Base-by-base conservation (phyloP, 192 early-diverging fungal species). In the Linnemannia zychae region DNA sequence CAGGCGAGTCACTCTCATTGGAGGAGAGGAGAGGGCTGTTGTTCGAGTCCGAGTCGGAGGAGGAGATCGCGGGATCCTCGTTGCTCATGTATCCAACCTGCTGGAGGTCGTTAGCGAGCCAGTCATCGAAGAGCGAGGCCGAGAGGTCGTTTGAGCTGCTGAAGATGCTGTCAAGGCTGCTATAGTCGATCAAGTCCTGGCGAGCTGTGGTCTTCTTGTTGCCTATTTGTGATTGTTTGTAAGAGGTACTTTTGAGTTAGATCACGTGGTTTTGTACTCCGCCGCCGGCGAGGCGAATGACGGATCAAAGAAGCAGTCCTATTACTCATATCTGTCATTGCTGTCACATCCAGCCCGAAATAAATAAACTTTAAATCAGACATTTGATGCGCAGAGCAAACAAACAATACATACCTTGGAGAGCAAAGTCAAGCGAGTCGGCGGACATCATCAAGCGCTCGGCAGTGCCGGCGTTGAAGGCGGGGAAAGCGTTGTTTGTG, bases 41-140 rank as follows among this genome's bases (percentile, higher is more conserved):
- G 46, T 57, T 69, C 9, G 73, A 75, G 28, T 79, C 77, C 18
- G 83, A 85, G 31, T 73, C 80, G 7, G 79, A 78, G 24, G 79
- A 73, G 18, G 79, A 81, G 50, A 66, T 68, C 16, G 71, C 4
- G 15, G 81, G 38, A 70, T 74, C 16, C 47, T 76, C 69, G 75
- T 89, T 72, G 60, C 34, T 47, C 68, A 90, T 67, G 31, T 89
- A 76, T 53, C 88, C 82, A 13, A 84, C 85, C 67, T 88, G 88
- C 31, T 86, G 77, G 9, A 91, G 80, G 57, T 91, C 90, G 69
- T 90, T 87, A 17, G 84, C 83, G n/a, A 91, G 81, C 90, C 90
- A 91, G 48, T 89, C 88, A 53, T 91, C 90, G 47, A 91, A 85
- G 74, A 85, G 83, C 63, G 73, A 72, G 49, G 83, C 70, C 28